phyloP scores from a whole-genome alignment of 768 basidiomycete species.

The Suillus sp. region DNA sequence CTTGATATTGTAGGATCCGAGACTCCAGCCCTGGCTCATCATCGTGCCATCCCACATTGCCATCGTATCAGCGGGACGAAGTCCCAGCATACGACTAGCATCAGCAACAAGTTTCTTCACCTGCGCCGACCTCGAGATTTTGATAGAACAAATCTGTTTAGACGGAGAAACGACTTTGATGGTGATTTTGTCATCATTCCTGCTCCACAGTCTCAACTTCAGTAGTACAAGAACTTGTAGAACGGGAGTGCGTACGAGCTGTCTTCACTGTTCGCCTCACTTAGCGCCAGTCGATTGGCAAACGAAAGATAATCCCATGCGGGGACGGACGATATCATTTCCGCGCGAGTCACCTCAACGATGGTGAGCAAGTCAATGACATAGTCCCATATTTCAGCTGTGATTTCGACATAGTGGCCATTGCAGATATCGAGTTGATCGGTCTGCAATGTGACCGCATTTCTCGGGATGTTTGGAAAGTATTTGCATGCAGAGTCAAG shows the following conservation, averaged over 20 bases:
- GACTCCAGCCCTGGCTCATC: too few species aligned
- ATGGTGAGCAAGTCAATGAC: not conserved
- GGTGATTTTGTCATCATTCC: not conserved
- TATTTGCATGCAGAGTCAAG: not conserved
- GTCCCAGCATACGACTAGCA: too few species aligned
- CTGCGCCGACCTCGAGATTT: too few species aligned
- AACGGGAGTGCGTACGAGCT: not conserved
- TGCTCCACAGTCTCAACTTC: not conserved
- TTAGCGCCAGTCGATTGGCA: not conserved
- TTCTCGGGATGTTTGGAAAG: not conserved
- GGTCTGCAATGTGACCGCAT: not conserved
- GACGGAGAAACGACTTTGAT: too few species aligned
- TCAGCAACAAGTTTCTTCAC: too few species aligned
- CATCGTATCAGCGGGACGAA: too few species aligned
- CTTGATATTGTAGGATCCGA: too few species aligned
- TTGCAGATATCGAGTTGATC: not conserved
- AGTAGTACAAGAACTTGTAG: not conserved
- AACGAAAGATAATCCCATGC: not conserved
- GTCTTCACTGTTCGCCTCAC: not conserved
- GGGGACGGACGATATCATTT: not conserved
- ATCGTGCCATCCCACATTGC: too few species aligned
- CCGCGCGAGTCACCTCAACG: not conserved
- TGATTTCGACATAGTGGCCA: not conserved
- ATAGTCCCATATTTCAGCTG: not conserved
- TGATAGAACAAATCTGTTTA: too few species aligned